Evolutionary conservation across 140 eudicot genomes (phyloP).

Genomic region (Senecio squalidus): DNA sequence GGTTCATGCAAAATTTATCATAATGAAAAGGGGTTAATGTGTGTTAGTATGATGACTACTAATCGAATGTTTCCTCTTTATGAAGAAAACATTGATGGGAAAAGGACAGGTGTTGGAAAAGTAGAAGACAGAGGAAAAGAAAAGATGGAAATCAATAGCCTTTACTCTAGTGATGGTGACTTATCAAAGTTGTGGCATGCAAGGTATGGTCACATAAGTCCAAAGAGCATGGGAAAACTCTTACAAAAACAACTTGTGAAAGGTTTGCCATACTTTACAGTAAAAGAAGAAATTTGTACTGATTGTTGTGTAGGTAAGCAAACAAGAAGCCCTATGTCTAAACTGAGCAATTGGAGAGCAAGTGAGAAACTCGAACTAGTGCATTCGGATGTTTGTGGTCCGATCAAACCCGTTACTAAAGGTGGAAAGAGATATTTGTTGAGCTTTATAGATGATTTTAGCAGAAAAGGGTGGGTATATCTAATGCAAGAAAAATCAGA

Average conservation of each 20-base stretch:
- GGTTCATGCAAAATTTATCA: no score
- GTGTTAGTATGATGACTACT: background rate
- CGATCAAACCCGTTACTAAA: background rate
- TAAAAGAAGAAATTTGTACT: background rate
- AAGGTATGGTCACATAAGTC: background rate
- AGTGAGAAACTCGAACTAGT: background rate
- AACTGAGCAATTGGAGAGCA: background rate
- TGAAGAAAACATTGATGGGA: no score
- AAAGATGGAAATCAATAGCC: background rate
- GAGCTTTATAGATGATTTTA: conserved; percentile 4
- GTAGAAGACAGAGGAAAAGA: no score
- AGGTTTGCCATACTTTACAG: background rate
- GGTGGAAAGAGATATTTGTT: background rate
- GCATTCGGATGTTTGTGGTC: background rate
- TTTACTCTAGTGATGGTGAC: background rate
- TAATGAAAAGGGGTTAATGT: no score
- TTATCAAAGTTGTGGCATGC: background rate
- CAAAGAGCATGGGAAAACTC: background rate
- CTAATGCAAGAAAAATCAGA: background rate
- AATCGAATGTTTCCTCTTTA: background rate
- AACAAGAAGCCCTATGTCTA: background rate
- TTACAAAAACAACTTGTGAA: background rate
- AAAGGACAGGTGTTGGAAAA: no score
- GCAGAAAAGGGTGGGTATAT: conserved; percentile 7
- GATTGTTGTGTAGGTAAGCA: background rate